Conservation (phyloP, 2,329 filamentous ascomycete species). For the Fusarium sp. region DNA sequence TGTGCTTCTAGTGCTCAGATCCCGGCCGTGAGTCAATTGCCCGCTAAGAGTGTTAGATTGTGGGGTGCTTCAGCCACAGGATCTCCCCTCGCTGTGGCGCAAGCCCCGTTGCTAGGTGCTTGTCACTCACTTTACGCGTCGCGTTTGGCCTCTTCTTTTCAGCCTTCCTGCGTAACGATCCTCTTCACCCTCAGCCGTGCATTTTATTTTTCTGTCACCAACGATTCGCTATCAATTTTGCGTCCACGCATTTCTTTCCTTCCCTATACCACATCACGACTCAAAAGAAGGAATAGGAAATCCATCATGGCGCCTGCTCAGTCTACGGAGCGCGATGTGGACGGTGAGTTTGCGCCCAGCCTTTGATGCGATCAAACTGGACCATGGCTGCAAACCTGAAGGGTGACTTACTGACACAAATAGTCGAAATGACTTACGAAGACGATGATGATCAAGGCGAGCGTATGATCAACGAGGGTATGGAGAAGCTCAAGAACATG, state of each 20-base stretch:
- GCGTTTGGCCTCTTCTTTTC: conserved; percentile 51
- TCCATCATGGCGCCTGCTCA: conserved; percentile 55
- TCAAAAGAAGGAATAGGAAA: not conserved
- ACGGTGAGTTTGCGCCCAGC: conserved; percentile 50
- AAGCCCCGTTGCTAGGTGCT: conserved; percentile 37
- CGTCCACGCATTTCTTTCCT: not conserved
- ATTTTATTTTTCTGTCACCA: conserved; percentile 29
- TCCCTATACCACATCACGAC: not conserved
- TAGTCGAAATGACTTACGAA: conserved; percentile 65
- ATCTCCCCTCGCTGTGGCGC: conserved; percentile 34
- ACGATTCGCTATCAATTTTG: conserved; percentile 13
- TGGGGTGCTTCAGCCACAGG: conserved; percentile 28
- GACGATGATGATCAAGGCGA: conserved; percentile 81
- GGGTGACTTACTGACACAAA: conserved; percentile 8
- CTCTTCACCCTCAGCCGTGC: conserved; percentile 40
- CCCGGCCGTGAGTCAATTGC: conserved; percentile 39
- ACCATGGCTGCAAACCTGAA: not conserved
- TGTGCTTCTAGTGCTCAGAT: not conserved
- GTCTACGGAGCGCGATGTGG: conserved; percentile 53
- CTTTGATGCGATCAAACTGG: conserved; percentile 14
- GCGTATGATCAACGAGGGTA: conserved; percentile 94
- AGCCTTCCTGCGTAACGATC: conserved; percentile 47
- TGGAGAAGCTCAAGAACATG: conserved; percentile 7
- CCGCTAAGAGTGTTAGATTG: conserved; percentile 17
- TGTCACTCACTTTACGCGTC: conserved; percentile 53